Evolutionary conservation across 2,329 filamentous ascomycete species (phyloP).

Genomic region (Penicillium sp.): DNA sequence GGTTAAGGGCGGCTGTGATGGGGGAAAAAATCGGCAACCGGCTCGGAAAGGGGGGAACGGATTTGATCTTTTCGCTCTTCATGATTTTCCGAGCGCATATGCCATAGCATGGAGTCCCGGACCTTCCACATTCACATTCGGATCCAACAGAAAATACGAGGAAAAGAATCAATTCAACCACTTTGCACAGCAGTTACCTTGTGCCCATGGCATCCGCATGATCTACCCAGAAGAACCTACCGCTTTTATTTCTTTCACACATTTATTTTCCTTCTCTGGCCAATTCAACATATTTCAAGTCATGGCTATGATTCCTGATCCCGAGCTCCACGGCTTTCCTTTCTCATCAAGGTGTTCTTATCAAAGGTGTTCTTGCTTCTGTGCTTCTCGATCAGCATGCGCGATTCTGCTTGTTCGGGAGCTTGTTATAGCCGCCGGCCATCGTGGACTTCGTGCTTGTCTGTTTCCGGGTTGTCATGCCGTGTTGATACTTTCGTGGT

Average conservation of each 20-base stretch:
- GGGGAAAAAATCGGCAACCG: not conserved
- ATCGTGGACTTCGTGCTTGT: not conserved
- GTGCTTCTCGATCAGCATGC: not conserved
- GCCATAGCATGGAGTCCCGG: not conserved
- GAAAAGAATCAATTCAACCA: conserved; percentile 1
- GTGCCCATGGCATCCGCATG: conserved; percentile 1
- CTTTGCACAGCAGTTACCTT: not conserved
- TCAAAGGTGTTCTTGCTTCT: conserved; percentile 2
- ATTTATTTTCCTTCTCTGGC: not conserved
- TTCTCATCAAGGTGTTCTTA: conserved; percentile 4
- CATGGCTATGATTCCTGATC: not conserved
- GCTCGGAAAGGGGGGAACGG: not conserved
- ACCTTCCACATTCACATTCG: not conserved
- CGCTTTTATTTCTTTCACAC: not conserved
- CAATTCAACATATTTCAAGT: not conserved
- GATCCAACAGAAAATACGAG: conserved; percentile 2
- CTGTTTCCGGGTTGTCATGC: not conserved
- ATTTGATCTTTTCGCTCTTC: not conserved
- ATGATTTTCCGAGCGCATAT: conserved; percentile 1
- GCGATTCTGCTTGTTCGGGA: not conserved
- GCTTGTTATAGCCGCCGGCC: not conserved
- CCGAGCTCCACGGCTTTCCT: not conserved
- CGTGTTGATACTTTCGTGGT: conserved; percentile 1
- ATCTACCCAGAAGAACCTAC: conserved; percentile 1
- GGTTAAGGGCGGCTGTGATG: not conserved